Percentiles rank a stretch among this genome's conserved stretches.
Evolutionary conservation across 352 stramenopile genomes (phyloP).

Genomic region (Phytopythium sindhum): DNA sequence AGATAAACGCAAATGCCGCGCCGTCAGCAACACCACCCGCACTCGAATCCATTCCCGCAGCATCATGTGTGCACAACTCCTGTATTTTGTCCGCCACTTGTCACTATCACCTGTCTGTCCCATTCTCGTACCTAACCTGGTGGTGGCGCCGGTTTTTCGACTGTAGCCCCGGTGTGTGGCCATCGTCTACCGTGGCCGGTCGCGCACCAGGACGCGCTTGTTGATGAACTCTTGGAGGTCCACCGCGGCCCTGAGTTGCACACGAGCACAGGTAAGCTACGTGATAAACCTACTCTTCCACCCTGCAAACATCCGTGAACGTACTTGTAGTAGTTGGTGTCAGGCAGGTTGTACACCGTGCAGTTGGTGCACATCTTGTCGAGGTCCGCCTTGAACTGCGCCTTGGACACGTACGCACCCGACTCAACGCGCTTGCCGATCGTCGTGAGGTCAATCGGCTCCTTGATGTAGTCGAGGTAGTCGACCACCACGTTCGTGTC

Average conservation of each 20-base stretch:
- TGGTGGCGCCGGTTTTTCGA: not conserved
- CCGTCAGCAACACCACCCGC: too few species aligned
- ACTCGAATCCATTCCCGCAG: too few species aligned
- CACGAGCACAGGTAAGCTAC: not conserved
- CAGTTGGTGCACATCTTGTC: slow-evolving; percentile 98
- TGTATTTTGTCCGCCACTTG: not conserved
- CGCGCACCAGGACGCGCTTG: slow-evolving; percentile 54
- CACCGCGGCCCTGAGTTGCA: slow-evolving; percentile 49
- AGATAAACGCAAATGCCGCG: too few species aligned
- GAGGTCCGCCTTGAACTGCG: slow-evolving; percentile 92
- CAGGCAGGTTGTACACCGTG: slow-evolving; percentile 95
- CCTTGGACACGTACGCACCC: slow-evolving; percentile 89
- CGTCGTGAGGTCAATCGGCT: slow-evolving; percentile 90
- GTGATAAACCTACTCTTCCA: not conserved
- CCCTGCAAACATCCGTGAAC: slow-evolving; percentile 10
- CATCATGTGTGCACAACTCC: not conserved
- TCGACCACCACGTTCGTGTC: slow-evolving; percentile 93
- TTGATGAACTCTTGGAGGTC: slow-evolving; percentile 79
- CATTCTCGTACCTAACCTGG: not conserved
- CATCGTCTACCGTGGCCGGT: slow-evolving; percentile 12
- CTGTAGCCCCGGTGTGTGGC: not conserved
- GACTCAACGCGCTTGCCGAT: slow-evolving; percentile 83
- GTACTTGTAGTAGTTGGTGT: slow-evolving; percentile 96
- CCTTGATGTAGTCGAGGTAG: slow-evolving; percentile 96
- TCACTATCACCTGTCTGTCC: not conserved